Evolutionary conservation across 2,329 filamentous ascomycete genomes (phyloP).

Genomic region (Metarhizium rileyi): DNA sequence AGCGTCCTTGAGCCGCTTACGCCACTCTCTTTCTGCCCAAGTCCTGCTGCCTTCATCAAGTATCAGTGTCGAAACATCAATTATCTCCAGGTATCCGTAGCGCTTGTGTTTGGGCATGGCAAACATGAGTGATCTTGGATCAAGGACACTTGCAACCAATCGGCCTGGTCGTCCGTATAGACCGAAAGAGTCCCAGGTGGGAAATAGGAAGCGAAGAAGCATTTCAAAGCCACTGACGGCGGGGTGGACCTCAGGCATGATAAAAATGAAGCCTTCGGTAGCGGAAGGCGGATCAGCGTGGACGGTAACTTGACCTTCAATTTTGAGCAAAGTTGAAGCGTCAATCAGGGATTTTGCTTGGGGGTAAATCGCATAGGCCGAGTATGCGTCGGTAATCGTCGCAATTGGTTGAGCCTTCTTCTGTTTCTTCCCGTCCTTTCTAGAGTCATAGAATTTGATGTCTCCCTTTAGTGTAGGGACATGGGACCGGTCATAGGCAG

Average conservation of each 20-base stretch:
- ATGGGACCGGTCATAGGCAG: conserved; percentile 67
- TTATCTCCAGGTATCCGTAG: conserved; percentile 82
- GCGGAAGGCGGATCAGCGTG: conserved; percentile 68
- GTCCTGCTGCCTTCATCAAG: conserved; percentile 62
- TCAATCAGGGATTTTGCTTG: conserved; percentile 91
- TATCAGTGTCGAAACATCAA: conserved; percentile 76
- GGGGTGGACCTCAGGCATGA: conserved; percentile 93
- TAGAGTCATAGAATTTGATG: conserved; percentile 89
- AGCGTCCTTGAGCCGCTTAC: conserved; percentile 77
- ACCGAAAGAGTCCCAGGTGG: conserved; percentile 84
- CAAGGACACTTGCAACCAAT: conserved; percentile 77
- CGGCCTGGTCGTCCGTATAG: conserved; percentile 84
- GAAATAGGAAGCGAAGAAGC: conserved; percentile 86
- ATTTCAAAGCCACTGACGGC: conserved; percentile 92
- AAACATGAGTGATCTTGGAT: conserved; percentile 91
- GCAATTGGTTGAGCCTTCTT: conserved; percentile 89
- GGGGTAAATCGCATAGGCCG: conserved; percentile 91
- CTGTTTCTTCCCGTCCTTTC: conserved; percentile 65
- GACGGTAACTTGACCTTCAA: conserved; percentile 84
- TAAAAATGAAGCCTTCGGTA: conserved; percentile 90
- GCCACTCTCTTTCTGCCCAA: conserved; percentile 87
- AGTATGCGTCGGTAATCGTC: conserved; percentile 81
- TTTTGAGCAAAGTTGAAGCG: conserved; percentile 84
- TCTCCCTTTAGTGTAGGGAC: conserved; percentile 66
- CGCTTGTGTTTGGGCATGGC: conserved; percentile 84